Evolutionary conservation across 169 alveolate species (phyloP), one percentile per base, ranked within the genome.

Genomic region (Eimeria praecox): DNA sequence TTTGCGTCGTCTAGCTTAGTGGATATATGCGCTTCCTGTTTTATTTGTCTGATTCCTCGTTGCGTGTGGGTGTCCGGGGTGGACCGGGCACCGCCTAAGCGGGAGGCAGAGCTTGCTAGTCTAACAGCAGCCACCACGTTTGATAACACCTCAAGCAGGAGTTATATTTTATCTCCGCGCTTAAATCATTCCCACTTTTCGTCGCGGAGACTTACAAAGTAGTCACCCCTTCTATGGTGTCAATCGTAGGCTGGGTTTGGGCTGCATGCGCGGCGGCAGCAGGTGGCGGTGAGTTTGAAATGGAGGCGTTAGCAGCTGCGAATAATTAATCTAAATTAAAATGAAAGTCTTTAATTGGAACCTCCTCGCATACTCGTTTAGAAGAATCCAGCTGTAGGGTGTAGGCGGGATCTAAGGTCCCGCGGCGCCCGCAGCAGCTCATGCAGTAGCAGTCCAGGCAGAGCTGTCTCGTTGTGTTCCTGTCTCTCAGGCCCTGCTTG

Each of bases 251-350:
- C 78, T 30, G 42, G 46, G 46, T 20, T 33, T 30, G 78, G 46
- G 46, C 14, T 66, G 78, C 78, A 66, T 66, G 78, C 78, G 78
- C 22, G 46, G 46, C 27, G 46, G 42, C 78, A 10, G 78, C 78
- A n/a, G 78, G 78, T 66, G 78, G 78, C 78, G 78, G 78, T 44
- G 44, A 66, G 27, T n/a, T 66, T 66, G 78, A 66, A 66, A 66
- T 30, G 27, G 46, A 27, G 22, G 42, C 78, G 22, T 22, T 66
- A 5, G 46, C 6, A 66, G 8, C 46, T 66, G 78, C 78, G 24
- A 33, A 66, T 66, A 66, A 66, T 6, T 33, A 33, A 66, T 33
- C 42, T 66, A 24, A n/a, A 66, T 66, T 16, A 33, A 66, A 66
- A 66, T 66, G 78, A 33, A 66, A 66, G 8, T 44, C 20, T 66